These are phyloP conservation scores for Hevea brasiliensis DNA, from an alignment of 345 rosid species.

Conservation along the genomic window DNA sequence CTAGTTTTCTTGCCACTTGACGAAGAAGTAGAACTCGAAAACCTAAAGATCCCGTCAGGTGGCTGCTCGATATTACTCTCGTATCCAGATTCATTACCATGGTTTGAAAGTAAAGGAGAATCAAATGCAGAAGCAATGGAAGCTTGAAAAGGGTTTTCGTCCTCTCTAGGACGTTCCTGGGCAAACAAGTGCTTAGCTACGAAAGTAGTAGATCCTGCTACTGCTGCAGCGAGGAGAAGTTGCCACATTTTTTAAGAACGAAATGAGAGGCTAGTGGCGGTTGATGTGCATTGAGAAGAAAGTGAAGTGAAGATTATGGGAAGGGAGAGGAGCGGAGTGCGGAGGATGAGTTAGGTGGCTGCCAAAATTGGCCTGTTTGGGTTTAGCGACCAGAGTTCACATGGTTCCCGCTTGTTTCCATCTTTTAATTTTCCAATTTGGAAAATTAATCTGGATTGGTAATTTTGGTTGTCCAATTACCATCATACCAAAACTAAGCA, in stretches of 20 bases:
- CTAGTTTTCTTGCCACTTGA: slow-evolving; percentile 32
- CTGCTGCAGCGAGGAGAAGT: slow-evolving; percentile 62
- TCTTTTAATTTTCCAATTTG: neutral
- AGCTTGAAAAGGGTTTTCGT: slow-evolving; percentile 9
- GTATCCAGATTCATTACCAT: slow-evolving; percentile 28
- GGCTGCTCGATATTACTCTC: slow-evolving; percentile 29
- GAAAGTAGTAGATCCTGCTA: slow-evolving; percentile 71
- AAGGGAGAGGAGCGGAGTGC: neutral
- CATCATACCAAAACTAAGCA: too few relatives aligned
- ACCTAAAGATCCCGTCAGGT: slow-evolving; percentile 56
- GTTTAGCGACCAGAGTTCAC: neutral
- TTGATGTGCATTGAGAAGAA: neutral
- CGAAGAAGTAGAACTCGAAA: slow-evolving; percentile 60
- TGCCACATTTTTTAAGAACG: slow-evolving; percentile 59
- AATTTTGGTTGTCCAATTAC: too few relatives aligned
- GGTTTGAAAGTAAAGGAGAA: slow-evolving; percentile 18
- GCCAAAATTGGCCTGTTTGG: slow-evolving; percentile 10
- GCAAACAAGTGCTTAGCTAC: slow-evolving; percentile 52
- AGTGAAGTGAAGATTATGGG: neutral
- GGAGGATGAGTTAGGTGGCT: neutral
- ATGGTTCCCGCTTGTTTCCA: slow-evolving; percentile 21
- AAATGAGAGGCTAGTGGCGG: neutral
- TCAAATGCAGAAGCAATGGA: slow-evolving; percentile 10
- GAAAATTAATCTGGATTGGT: too few relatives aligned
- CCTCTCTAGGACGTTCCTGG: slow-evolving; percentile 18